Base-by-base conservation (phyloP, 2,329 filamentous ascomycete genomes). In the Curvularia eragrostidis region DNA sequence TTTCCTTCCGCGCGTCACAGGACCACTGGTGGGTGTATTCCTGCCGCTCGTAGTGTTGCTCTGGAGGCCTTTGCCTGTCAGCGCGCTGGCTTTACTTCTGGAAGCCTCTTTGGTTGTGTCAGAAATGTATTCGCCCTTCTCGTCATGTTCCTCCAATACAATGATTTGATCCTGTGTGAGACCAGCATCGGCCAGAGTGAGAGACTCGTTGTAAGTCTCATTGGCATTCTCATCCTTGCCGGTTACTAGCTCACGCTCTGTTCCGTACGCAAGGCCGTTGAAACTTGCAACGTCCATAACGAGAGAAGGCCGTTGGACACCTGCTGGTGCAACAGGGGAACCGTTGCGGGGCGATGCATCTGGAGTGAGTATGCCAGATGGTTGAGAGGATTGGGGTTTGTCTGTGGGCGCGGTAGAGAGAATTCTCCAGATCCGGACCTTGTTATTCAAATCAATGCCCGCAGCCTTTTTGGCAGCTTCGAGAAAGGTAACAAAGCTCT, bases 121-220 rank as follows among this genome's bases (percentile, higher is more conserved):
- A 82, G 84, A 86, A 4, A 81, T 74, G 76, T 84, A 88, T 60
- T 87, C 85, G 18, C 83, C 83, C 8, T 69, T 71, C 2, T 71
- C 70, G 26, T 75, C 70, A n/a, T 88, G 83, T 74, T 97, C 92
- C 73, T 98, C 94, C 5, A 98, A 80, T n/a, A 97, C 87, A 48
- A 97, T 83, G 3, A 88, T 86, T 69, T 91, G 87, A 61, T 91
- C 88, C 30, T 87, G 85, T n/a, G 83, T 85, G 21, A 97, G 81
- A 1, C 88, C 88, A 48, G 87, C 84, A 52, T 87, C 79, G 41
- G 85, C 84, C 47, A 97, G 77, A 1, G 85, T 87, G 58, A 86
- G 82, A 21, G 79, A 84, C 13, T 93, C 92, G 65, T 96, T 97
- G 77, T 91, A 94, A 34, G 92, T 93, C 2, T 81, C 66, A 67